These are phyloP conservation scores for Trichothecium sympodiale DNA, from an alignment of 2,329 filamentous ascomycete genomes.

Conservation along the genomic window DNA sequence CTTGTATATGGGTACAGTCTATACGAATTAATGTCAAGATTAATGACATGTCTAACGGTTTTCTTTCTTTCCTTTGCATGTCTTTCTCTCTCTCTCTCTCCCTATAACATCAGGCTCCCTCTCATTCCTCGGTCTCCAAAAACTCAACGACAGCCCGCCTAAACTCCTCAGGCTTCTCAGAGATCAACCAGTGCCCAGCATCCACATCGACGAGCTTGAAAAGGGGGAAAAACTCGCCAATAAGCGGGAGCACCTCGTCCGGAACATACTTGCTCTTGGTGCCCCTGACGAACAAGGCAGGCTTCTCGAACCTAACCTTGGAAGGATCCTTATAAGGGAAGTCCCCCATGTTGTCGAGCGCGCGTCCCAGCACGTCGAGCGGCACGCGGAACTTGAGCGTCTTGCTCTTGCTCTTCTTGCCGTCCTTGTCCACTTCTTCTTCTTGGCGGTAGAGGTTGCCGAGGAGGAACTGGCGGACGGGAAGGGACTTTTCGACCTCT, in stretches of 20 bases:
- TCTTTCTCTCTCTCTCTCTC: too few species aligned
- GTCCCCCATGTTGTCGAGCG: conserved; percentile 68
- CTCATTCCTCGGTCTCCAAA: conserved; percentile 36
- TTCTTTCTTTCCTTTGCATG: too few species aligned
- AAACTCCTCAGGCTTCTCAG: conserved; percentile 76
- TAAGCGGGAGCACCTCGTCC: conserved; percentile 68
- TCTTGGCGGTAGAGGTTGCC: conserved; percentile 61
- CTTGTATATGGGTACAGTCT: background rate
- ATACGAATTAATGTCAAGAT: too few species aligned
- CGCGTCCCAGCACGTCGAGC: conserved; percentile 54
- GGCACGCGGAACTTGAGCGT: conserved; percentile 70
- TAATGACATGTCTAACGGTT: too few species aligned
- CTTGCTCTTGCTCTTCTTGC: conserved; percentile 13
- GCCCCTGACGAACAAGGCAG: conserved; percentile 70
- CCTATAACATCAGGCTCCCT: background rate
- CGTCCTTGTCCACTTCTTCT: conserved; percentile 16
- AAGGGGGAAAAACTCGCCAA: conserved; percentile 71
- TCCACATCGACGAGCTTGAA: conserved; percentile 67
- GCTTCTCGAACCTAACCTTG: conserved; percentile 59
- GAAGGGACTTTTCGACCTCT: conserved; percentile 61
- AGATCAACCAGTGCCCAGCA: conserved; percentile 78
- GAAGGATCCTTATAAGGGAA: conserved; percentile 75
- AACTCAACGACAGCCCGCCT: conserved; percentile 58
- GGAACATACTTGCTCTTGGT: conserved; percentile 69
- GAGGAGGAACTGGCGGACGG: conserved; percentile 83